Conservation (phyloP, 139 green algal species). For the Micractinium conductrix region DNA sequence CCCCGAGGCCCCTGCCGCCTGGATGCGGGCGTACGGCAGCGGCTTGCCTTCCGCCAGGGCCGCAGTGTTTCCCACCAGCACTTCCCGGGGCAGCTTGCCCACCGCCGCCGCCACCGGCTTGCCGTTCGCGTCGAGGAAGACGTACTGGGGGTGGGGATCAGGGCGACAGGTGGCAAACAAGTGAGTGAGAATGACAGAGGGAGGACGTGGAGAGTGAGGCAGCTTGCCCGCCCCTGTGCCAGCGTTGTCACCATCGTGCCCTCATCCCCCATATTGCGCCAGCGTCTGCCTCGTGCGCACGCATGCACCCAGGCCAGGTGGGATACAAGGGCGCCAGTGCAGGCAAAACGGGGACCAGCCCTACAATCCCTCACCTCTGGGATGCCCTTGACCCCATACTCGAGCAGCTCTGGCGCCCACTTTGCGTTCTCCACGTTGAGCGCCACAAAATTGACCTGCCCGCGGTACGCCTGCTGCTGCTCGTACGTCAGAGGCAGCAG, state of each 20-base stretch:
- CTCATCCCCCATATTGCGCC: too few relatives aligned
- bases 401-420: conserved; percentile 78
- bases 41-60: conserved; percentile 56
- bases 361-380: conserved; percentile 49
- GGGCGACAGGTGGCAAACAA: too few relatives aligned
- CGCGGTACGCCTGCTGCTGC: conserved; percentile 78
- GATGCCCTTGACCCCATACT: conserved; percentile 94
- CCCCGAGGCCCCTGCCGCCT: conserved; percentile 43
- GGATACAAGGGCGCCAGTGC: too few relatives aligned
- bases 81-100: conserved; percentile 79
- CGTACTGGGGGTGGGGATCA: conserved; percentile 79
- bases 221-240: too few relatives aligned
- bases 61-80: conserved; percentile 71
- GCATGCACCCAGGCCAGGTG: too few relatives aligned
- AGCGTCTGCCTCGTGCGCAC: too few relatives aligned
- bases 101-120: conserved; percentile 78
- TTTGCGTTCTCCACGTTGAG: conserved; percentile 99
- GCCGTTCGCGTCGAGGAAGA: conserved; percentile 87
- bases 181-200: too few relatives aligned
- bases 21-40: conserved; percentile 57
- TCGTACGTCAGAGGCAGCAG: conserved; percentile 75
- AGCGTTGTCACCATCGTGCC: too few relatives aligned
- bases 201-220: too few relatives aligned
- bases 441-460: conserved; percentile 96
- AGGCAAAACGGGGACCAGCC: too few relatives aligned